Conservation (phyloP, 1,284 basidiomycete species). For the Fomitopsis pinicola region DNA sequence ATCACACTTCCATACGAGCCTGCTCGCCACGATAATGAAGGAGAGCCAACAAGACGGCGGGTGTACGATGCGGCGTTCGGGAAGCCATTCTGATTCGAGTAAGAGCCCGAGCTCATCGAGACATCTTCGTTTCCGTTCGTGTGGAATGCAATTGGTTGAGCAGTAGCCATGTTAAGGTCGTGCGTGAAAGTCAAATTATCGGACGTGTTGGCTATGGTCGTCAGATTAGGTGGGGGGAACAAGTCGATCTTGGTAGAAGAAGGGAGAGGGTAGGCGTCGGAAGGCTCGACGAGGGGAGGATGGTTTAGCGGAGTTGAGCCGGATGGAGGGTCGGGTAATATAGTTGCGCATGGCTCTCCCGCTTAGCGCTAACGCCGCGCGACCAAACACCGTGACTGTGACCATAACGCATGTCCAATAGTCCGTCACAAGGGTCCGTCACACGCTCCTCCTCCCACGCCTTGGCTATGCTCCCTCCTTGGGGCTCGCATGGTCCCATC, state of each 20-base stretch:
- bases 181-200: constrained; percentile 5
- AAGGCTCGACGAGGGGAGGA: constrained; percentile 8
- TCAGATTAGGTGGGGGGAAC: constrained; percentile 7
- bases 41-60: constrained; percentile 63
- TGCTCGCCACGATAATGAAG: constrained; percentile 56
- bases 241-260: constrained; percentile 5
- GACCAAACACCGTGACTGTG: neutral
- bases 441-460: neutral
- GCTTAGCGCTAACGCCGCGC: neutral
- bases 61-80: constrained; percentile 64
- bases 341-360: constrained; percentile 6
- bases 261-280: constrained; percentile 5
- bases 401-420: neutral
- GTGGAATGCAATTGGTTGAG: constrained; percentile 51
- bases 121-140: constrained; percentile 27
- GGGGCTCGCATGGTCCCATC: neutral
- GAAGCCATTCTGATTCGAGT: constrained; percentile 39
- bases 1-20: constrained; percentile 60
- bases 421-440: neutral
- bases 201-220: constrained; percentile 1
- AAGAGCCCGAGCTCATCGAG: constrained; percentile 44
- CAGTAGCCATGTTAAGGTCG: constrained; percentile 31
- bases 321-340: constrained; percentile 15
- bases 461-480: neutral
- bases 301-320: constrained; percentile 2